Conservation (phyloP, 306 rosid genomes). For the Vigna unguiculata region DNA sequence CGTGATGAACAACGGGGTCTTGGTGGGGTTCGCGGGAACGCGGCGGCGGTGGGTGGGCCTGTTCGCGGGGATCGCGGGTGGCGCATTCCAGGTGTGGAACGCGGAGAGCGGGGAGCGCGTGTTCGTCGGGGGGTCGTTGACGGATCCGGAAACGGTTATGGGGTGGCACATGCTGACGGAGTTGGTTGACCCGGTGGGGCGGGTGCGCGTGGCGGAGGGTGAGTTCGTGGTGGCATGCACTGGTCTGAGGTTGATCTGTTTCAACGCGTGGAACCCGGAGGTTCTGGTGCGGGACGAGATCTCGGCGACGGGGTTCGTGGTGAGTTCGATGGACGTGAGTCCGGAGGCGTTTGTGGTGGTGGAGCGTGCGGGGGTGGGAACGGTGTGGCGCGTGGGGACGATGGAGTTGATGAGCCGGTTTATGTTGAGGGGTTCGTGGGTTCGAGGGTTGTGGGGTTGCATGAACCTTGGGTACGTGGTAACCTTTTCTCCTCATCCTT, state of each 20-base stretch:
- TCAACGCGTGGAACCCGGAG: conserved; percentile 57
- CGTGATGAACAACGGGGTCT: conserved; percentile 63
- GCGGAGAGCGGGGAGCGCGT: conserved; percentile 45
- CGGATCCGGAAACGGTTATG: conserved; percentile 69
- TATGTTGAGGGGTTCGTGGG: conserved; percentile 33
- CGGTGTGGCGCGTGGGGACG: conserved; percentile 56
- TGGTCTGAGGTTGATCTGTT: conserved; percentile 50
- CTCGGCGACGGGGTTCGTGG: conserved; percentile 50
- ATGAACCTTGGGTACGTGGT: conserved; percentile 65
- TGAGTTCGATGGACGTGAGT: conserved; percentile 63
- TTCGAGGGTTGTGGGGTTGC: conserved; percentile 61
- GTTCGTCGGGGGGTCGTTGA: conserved; percentile 64
- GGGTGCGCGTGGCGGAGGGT: conserved; percentile 59
- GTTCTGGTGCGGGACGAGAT: conserved; percentile 47
- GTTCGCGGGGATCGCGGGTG: conserved; percentile 71
- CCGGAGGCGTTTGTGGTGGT: conserved; percentile 53
- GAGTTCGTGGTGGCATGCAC: conserved; percentile 85
- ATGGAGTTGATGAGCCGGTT: conserved; percentile 62
- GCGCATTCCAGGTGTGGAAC: conserved; percentile 83
- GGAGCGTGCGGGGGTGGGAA: conserved; percentile 54
- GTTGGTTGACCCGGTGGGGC: conserved; percentile 59
- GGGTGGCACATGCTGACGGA: conserved; percentile 91
- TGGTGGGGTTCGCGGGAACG: conserved; percentile 74
- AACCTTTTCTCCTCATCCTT: conserved; percentile 48
- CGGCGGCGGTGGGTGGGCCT: conserved; percentile 82